phyloP scores from a whole-genome alignment of 345 rosid species.

The Aethionema arabicum region DNA sequence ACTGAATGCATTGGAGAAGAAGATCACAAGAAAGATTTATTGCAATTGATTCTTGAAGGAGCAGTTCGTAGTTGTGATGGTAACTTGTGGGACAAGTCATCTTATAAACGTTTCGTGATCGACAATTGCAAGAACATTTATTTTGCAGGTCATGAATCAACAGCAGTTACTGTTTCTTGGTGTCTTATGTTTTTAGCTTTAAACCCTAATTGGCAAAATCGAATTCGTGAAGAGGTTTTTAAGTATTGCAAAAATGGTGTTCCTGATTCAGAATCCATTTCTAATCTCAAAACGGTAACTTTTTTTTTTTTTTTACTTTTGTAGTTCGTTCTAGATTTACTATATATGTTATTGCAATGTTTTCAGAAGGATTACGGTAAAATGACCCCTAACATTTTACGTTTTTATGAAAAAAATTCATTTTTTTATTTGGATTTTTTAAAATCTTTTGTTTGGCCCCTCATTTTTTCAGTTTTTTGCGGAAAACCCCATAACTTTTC shows the following conservation, averaged over 20 bases:
- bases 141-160: slow-evolving; percentile 80
- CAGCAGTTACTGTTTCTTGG: slow-evolving; percentile 81
- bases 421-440: too few relatives aligned
- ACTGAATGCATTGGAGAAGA: slow-evolving; percentile 33
- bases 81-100: slow-evolving; percentile 35
- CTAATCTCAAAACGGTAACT: slow-evolving; percentile 51
- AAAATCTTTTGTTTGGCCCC: too few relatives aligned
- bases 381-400: too few relatives aligned
- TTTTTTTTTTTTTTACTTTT: background rate
- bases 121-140: slow-evolving; percentile 88
- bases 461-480: too few relatives aligned
- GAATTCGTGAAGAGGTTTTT: slow-evolving; percentile 52
- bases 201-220: slow-evolving; percentile 73
- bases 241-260: slow-evolving; percentile 39
- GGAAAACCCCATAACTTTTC: too few relatives aligned
- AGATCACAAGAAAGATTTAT: slow-evolving; percentile 51
- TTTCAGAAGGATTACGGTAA: too few relatives aligned
- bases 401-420: too few relatives aligned
- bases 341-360: too few relatives aligned
- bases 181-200: slow-evolving; percentile 78
- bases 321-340: too few relatives aligned
- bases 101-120: slow-evolving; percentile 59
- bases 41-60: slow-evolving; percentile 68
- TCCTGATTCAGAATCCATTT: slow-evolving; percentile 50
- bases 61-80: slow-evolving; percentile 38